These are phyloP conservation scores for Fibroporia radiculosa DNA, from an alignment of 768 basidiomycete species.

Conservation along the genomic window DNA sequence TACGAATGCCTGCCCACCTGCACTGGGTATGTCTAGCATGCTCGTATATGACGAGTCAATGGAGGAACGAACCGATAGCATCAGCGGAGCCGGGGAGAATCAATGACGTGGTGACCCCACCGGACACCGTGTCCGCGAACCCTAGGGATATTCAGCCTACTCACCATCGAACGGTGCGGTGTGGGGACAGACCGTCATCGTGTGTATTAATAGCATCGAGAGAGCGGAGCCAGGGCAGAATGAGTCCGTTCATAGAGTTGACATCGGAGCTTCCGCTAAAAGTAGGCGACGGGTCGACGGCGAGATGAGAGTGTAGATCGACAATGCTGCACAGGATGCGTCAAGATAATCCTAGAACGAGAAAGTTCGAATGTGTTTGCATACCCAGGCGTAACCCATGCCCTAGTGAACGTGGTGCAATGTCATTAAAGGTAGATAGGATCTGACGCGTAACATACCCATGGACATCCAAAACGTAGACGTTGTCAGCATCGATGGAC, in stretches of 20 bases:
- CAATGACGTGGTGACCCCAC: slow-evolving; percentile 68
- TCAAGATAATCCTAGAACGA: background rate
- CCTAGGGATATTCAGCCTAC: slow-evolving; percentile 14
- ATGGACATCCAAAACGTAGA: slow-evolving; percentile 42
- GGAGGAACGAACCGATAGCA: slow-evolving; percentile 40
- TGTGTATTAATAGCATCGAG: slow-evolving; percentile 73
- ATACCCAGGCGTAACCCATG: slow-evolving; percentile 57
- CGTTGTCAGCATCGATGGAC: slow-evolving; percentile 2
- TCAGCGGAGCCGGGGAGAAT: slow-evolving; percentile 66
- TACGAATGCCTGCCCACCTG: slow-evolving; percentile 71
- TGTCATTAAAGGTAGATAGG: background rate
- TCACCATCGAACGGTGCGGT: background rate
- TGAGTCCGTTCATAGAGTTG: slow-evolving; percentile 46
- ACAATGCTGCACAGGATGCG: slow-evolving; percentile 31
- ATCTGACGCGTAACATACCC: slow-evolving; percentile 21
- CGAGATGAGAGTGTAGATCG: slow-evolving; percentile 54
- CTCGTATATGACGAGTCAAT: background rate
- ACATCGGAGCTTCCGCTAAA: slow-evolving; percentile 38
- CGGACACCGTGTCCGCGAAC: slow-evolving; percentile 50
- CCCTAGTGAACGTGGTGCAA: too few relatives aligned
- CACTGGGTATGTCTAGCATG: background rate
- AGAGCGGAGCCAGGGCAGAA: slow-evolving; percentile 58
- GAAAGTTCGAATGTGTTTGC: background rate
- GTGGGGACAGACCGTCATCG: slow-evolving; percentile 32
- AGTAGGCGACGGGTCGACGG: slow-evolving; percentile 24